phyloP scores from a whole-genome alignment of 2,329 filamentous ascomycete genomes.

The Microdochium nivale region DNA sequence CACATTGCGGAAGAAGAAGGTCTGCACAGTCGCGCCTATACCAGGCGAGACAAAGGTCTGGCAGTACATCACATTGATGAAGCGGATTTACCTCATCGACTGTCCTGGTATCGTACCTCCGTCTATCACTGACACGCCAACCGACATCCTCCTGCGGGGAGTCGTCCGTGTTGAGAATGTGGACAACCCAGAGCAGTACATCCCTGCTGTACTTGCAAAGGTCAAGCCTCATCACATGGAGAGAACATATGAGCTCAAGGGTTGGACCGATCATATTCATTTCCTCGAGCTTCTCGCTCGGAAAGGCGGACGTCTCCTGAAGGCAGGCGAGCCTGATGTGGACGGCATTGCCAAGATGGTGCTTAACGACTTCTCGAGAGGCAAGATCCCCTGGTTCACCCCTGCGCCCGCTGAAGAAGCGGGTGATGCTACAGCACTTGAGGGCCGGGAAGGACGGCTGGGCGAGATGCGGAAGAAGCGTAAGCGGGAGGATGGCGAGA shows the following conservation, averaged over 20 bases:
- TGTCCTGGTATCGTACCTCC: conserved; percentile 95
- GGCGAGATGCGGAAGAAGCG: conserved; percentile 86
- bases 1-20: conserved; percentile 87
- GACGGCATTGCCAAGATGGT: conserved; percentile 97
- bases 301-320: conserved; percentile 78
- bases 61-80: conserved; percentile 96
- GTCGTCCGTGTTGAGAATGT: conserved; percentile 95
- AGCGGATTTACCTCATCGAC: conserved; percentile 86
- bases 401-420: conserved; percentile 57
- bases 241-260: conserved; percentile 81
- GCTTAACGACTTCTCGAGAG: conserved; percentile 88
- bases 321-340: conserved; percentile 89
- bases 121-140: conserved; percentile 70
- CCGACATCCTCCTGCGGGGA: conserved; percentile 82
- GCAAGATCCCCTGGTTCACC: conserved; percentile 95
- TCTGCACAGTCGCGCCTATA: conserved; percentile 87
- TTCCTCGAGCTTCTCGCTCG: conserved; percentile 83
- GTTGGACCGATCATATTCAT: conserved; percentile 67
- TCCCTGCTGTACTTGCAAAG: conserved; percentile 68
- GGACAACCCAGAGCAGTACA: conserved; percentile 92
- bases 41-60: conserved; percentile 96
- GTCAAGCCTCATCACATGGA: conserved; percentile 86
- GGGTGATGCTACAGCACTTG: conserved; percentile 43
- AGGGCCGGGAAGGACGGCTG: conserved; percentile 66
- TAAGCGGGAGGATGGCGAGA: conserved; percentile 46